Base-by-base conservation (phyloP, 2,329 filamentous ascomycete genomes). In the Rasamsonia emersonii region DNA sequence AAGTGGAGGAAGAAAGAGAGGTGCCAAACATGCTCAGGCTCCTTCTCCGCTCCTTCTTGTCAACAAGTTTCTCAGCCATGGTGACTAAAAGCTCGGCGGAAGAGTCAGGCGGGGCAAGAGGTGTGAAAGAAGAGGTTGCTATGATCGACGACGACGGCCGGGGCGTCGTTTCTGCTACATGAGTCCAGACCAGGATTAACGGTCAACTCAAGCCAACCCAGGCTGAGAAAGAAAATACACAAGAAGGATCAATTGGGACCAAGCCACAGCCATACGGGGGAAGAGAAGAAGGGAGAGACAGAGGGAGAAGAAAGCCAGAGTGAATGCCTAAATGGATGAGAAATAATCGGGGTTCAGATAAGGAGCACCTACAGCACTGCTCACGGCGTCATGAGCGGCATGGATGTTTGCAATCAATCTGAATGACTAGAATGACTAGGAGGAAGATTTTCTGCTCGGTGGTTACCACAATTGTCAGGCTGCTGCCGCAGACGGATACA, bases 1-100 rank as follows among this genome's bases (percentile, higher is more conserved):
- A 38, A 3, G 49, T 42, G 35, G 46, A 29, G 24, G 38, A 21
- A 17, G 39, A 38, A 18, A 35, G 21, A 24, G 40, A 35, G 14
- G 44, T 45, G 23, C 44, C 38, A 40, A 57, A 52, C 30, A 54
- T 40, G 32, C 49, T 50, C 30, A 57, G 39, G 40, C 53, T 57
- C 41, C 51, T 56, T 41, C 53, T 54, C 27, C 50, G 44, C 35
- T 45, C 42, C 38, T 43, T 48, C 30, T 41, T 46, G 14, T 37
- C 33, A 15, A 30, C 17, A 18, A 36, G 9, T 27, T 26, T 36
- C 13, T 47, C 43, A 13, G 44, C 43, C 44, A 47, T 47, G 38
- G 35, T 33, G 41, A 24, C 24, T 29, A 24, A 18, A 25, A 18
- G 33, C 33, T 35, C 33, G 27, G 33, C 26, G 17, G 23, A 5